These are phyloP conservation scores for Calonectria crousiana DNA, from an alignment of 2,329 filamentous ascomycete genomes.

Conservation along the genomic window DNA sequence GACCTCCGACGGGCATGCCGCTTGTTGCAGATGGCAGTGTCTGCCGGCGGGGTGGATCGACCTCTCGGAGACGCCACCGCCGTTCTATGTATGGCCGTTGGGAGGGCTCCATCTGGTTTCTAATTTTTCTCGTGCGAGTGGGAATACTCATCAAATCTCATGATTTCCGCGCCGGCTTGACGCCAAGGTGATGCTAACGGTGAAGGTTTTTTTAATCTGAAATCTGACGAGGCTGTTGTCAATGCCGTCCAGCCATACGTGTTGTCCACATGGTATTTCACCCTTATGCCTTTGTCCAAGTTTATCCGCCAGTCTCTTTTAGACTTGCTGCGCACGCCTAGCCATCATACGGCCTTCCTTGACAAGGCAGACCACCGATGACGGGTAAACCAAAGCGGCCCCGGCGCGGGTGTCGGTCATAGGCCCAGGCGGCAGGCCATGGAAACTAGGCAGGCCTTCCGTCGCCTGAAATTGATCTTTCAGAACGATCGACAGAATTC, in stretches of 20 bases:
- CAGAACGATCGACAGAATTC: not conserved
- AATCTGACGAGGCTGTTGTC: not conserved
- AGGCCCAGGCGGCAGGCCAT: not conserved
- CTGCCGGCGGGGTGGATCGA: not conserved
- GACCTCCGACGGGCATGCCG: slow-evolving; percentile 20
- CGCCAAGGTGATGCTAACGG: not conserved
- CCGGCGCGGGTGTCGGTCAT: not conserved
- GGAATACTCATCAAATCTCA: not conserved
- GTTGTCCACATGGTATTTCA: slow-evolving; percentile 15
- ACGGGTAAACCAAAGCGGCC: not conserved
- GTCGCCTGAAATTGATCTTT: not conserved
- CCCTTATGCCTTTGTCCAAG: slow-evolving; percentile 13
- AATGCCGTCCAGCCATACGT: not conserved
- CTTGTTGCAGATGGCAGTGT: slow-evolving; percentile 17
- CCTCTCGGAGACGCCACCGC: slow-evolving; percentile 10
- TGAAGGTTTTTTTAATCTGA: not conserved
- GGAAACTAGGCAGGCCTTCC: not conserved
- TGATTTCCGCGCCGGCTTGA: not conserved
- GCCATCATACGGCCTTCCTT: not conserved
- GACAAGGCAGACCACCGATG: slow-evolving; percentile 13
- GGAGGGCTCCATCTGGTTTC: not conserved
- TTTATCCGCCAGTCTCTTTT: slow-evolving; percentile 24
- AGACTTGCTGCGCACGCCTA: not conserved
- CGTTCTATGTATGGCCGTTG: slow-evolving; percentile 11
- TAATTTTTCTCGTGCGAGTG: not conserved